These are phyloP conservation scores for Leccinum imitatum DNA, from an alignment of 768 basidiomycete genomes.

Conservation along the genomic window DNA sequence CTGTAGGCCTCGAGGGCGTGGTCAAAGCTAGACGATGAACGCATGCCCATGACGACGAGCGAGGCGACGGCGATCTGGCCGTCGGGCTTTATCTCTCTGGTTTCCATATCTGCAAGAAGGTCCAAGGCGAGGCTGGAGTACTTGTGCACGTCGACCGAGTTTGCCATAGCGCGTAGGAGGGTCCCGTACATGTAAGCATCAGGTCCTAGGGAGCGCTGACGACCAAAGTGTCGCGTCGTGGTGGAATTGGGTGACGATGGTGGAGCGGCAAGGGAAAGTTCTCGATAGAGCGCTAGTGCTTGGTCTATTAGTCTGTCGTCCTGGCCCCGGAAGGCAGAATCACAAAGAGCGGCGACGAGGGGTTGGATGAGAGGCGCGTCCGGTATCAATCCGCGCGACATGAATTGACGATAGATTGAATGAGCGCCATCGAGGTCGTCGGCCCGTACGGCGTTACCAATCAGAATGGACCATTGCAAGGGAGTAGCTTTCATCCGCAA, in stretches of 20 bases:
- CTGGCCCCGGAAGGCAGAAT: conserved; percentile 33
- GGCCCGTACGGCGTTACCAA: conserved; percentile 47
- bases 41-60: conserved; percentile 67
- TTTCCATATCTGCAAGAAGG: conserved; percentile 68
- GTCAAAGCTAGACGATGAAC: conserved; percentile 48
- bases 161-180: conserved; percentile 48
- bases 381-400: conserved; percentile 43
- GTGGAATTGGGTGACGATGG: conserved; percentile 16
- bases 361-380: conserved; percentile 54
- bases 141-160: conserved; percentile 45
- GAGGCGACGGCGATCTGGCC: conserved; percentile 48
- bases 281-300: conserved; percentile 54
- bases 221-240: conserved; percentile 20
- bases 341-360: conserved; percentile 52
- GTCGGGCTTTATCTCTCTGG: conserved; percentile 44
- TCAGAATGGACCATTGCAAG: conserved; percentile 54
- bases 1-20: conserved; percentile 67
- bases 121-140: conserved; percentile 47
- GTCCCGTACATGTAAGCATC: conserved; percentile 55
- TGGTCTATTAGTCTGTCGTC: conserved; percentile 47
- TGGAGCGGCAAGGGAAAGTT: conserved; percentile 40
- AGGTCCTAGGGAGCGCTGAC: conserved; percentile 42
- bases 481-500: conserved; percentile 42
- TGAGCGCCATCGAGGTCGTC: conserved; percentile 43
- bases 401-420: conserved; percentile 49